phyloP scores from a whole-genome alignment of 306 rosid species.

The Acmispon strigosus region DNA sequence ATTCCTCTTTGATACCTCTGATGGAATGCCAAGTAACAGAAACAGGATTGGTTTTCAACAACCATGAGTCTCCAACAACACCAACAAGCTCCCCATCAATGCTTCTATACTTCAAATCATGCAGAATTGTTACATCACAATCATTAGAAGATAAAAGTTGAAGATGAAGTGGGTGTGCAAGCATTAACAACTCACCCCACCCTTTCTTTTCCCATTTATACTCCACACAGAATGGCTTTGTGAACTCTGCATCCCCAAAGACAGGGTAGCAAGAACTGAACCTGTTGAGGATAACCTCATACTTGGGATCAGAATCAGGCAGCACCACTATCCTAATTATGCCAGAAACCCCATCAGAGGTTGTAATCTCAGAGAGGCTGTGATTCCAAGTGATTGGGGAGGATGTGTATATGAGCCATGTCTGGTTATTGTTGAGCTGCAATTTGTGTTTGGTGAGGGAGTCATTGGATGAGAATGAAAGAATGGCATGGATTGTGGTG shows the following conservation, averaged over 20 bases:
- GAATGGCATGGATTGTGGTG: slow-evolving; percentile 52
- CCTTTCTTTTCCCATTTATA: slow-evolving; percentile 71
- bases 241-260: slow-evolving; percentile 54
- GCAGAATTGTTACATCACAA: slow-evolving; percentile 33
- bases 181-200: slow-evolving; percentile 71
- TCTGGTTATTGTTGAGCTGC: slow-evolving; percentile 61
- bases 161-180: slow-evolving; percentile 88
- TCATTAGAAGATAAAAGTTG: slow-evolving; percentile 34
- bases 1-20: slow-evolving; percentile 46
- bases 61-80: slow-evolving; percentile 80
- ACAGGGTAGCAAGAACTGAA: slow-evolving; percentile 64
- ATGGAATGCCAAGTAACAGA: slow-evolving; percentile 75
- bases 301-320: slow-evolving; percentile 45
- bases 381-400: slow-evolving; percentile 37
- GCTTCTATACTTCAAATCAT: slow-evolving; percentile 60
- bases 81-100: slow-evolving; percentile 90
- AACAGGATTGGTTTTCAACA: slow-evolving; percentile 48
- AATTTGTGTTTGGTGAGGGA: slow-evolving; percentile 58
- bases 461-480: slow-evolving; percentile 36
- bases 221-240: slow-evolving; percentile 48
- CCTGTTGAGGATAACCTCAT: slow-evolving; percentile 43
- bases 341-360: slow-evolving; percentile 48
- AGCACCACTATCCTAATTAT: slow-evolving; percentile 49
- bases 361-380: slow-evolving; percentile 33
- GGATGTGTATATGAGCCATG: slow-evolving; percentile 75